Evolutionary conservation across 2,329 filamentous ascomycete species (phyloP).

Genomic region (Epichloe gansuensis): DNA sequence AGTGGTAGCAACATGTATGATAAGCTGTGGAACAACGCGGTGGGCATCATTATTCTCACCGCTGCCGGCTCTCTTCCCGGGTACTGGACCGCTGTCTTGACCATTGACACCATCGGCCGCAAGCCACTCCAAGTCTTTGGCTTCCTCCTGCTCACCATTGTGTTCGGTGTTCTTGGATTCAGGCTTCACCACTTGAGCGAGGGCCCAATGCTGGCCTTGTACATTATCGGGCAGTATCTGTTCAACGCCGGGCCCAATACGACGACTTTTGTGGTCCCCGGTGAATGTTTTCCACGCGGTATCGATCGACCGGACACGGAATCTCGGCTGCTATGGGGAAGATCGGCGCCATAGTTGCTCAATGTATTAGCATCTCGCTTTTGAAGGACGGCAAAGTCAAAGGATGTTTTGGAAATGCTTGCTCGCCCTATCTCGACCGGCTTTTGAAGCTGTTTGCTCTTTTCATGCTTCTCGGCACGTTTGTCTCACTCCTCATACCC

Average conservation of each 20-base stretch:
- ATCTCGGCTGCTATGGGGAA: constrained; percentile 56
- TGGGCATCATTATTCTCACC: constrained; percentile 66
- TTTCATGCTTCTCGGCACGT: constrained; percentile 64
- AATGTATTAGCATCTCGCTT: constrained; percentile 52
- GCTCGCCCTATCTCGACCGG: constrained; percentile 53
- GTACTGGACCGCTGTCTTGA: constrained; percentile 65
- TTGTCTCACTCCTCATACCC: constrained; percentile 60
- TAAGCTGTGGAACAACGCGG: constrained; percentile 57
- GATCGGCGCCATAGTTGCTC: constrained; percentile 54
- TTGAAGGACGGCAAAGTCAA: constrained; percentile 42
- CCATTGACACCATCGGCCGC: constrained; percentile 63
- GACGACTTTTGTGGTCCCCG: constrained; percentile 53
- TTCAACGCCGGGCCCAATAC: constrained; percentile 57
- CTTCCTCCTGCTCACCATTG: constrained; percentile 46
- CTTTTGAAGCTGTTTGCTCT: constrained; percentile 68
- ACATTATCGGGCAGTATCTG: constrained; percentile 53
- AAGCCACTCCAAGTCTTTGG: constrained; percentile 61
- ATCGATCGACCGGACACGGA: constrained; percentile 51
- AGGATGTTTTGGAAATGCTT: constrained; percentile 34
- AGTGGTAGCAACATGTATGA: constrained; percentile 52
- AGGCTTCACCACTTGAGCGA: constrained; percentile 37
- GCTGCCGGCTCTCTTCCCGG: constrained; percentile 69
- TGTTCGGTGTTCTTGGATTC: constrained; percentile 54
- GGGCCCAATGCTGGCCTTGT: constrained; percentile 43
- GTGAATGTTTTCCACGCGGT: constrained; percentile 53